Conservation (phyloP, 192 early-diverging fungal genomes). For the Bifiguratus adelaidae region DNA sequence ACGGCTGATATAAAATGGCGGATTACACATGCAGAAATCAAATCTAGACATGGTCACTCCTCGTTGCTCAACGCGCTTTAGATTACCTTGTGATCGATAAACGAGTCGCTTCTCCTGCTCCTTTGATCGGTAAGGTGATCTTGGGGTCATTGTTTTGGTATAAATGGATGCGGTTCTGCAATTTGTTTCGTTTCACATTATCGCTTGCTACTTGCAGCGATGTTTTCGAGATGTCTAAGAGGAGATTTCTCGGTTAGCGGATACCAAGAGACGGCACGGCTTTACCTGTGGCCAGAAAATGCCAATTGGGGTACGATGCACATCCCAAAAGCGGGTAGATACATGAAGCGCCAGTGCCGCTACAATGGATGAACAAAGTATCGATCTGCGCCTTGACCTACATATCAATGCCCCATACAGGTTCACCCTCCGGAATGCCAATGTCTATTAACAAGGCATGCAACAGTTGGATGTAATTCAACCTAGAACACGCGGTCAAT, state of each 20-base stretch:
- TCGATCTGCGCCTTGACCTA: constrained; percentile 15
- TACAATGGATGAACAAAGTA: constrained; percentile 9
- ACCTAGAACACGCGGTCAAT: constrained; percentile 14
- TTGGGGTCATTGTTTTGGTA: constrained; percentile 25
- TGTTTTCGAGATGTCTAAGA: constrained; percentile 52
- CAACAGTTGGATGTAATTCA: constrained; percentile 63
- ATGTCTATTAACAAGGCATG: constrained; percentile 42
- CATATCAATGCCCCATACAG: constrained; percentile 49
- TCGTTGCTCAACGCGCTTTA: constrained; percentile 5
- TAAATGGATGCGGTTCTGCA: constrained; percentile 45
- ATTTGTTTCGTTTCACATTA: constrained; percentile 55
- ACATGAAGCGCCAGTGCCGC: constrained; percentile 83
- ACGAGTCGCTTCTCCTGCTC: too few species aligned
- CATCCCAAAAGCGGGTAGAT: constrained; percentile 84
- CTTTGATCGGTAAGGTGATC: constrained; percentile 5
- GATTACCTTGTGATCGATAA: too few species aligned
- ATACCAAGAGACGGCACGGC: background rate
- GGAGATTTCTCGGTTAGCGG: background rate
- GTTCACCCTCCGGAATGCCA: background rate
- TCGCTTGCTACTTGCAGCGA: constrained; percentile 47
- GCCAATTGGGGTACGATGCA: constrained; percentile 38
- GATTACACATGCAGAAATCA: constrained; percentile 85
- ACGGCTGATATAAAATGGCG: constrained; percentile 68
- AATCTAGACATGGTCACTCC: constrained; percentile 21
- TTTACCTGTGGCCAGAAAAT: constrained; percentile 62